Evolutionary conservation across 805 yeast genomes (phyloP).

Genomic region (Starmera caribaea): DNA sequence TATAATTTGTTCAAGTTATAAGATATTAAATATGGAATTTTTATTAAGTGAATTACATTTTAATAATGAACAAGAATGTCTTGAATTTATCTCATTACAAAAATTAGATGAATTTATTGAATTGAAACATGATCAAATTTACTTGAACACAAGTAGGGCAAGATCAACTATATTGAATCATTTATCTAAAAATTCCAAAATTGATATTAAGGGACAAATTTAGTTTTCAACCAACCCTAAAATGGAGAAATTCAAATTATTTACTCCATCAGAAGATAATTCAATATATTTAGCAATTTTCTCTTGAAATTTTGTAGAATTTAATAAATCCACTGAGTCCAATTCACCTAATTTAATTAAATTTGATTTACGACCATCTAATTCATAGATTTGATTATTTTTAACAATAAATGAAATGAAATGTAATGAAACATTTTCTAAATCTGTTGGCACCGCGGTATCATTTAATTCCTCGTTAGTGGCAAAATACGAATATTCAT

Average conservation of each 20-base stretch:
- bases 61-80: slow-evolving; percentile 25
- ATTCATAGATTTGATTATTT: slow-evolving; percentile 59
- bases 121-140: slow-evolving; percentile 22
- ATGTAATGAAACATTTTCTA: slow-evolving; percentile 54
- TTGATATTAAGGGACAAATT: slow-evolving; percentile 88
- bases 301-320: slow-evolving; percentile 36
- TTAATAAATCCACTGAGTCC: slow-evolving; percentile 35
- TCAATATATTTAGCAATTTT: slow-evolving; percentile 63
- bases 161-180: slow-evolving; percentile 25
- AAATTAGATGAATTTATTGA: slow-evolving; percentile 26
- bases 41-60: slow-evolving; percentile 32
- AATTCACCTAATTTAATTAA: slow-evolving; percentile 51
- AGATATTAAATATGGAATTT: slow-evolving; percentile 32
- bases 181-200: slow-evolving; percentile 36
- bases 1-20: slow-evolving; percentile 47
- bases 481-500: slow-evolving; percentile 30
- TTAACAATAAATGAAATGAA: slow-evolving; percentile 63
- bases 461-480: slow-evolving; percentile 34
- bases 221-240: slow-evolving; percentile 54
- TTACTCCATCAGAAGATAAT: slow-evolving; percentile 41
- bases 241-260: slow-evolving; percentile 59
- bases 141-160: slow-evolving; percentile 26
- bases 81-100: slow-evolving; percentile 31
- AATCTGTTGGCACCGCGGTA: slow-evolving; percentile 37
- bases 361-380: slow-evolving; percentile 82